Percentiles rank a stretch among this genome's conserved stretches.
Evolutionary conservation across 2,329 filamentous ascomycete genomes (phyloP).

Genomic region (Aspergillus aculeatinus): DNA sequence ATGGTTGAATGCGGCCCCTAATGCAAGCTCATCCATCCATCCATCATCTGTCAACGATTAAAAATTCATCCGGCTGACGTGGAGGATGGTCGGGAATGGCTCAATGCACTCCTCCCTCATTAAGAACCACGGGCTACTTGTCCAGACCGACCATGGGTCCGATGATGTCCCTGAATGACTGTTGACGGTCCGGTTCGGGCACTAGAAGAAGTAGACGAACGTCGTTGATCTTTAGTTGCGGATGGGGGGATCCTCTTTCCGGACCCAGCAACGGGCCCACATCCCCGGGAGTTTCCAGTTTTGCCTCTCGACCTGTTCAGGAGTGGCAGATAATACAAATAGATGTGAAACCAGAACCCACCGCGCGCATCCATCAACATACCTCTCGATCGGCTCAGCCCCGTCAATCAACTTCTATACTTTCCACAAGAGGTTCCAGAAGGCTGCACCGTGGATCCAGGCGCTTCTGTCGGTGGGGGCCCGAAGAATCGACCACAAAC

Average conservation of each 20-base stretch:
- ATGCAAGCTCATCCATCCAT: neutral
- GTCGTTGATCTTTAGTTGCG: conserved; percentile 7
- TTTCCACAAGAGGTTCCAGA: conserved; percentile 16
- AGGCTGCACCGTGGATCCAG: neutral
- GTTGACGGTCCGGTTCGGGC: conserved; percentile 19
- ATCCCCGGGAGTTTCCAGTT: conserved; percentile 13
- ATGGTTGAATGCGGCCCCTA: neutral
- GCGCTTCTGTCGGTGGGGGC: neutral
- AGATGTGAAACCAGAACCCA: conserved; percentile 2
- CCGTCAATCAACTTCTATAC: conserved; percentile 1
- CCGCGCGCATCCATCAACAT: neutral
- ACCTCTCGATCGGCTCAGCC: neutral
- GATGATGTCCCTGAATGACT: conserved; percentile 1
- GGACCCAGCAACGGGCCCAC: conserved; percentile 15
- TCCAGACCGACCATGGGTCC: conserved; percentile 12
- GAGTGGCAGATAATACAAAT: conserved; percentile 5
- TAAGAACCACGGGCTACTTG: conserved; percentile 5
- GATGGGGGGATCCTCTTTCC: conserved; percentile 1
- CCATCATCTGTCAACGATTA: conserved; percentile 2
- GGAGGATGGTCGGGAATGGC: neutral
- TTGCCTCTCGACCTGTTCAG: conserved; percentile 1
- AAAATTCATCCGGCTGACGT: conserved; percentile 9
- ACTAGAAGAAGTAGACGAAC: conserved; percentile 6
- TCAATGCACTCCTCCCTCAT: neutral
- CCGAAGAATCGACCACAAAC: neutral